A percentile compares a stretch with the other conserved stretches of the same genome.
Evolutionary conservation across 495 filamentous ascomycete genomes (phyloP).

Genomic region (Chaetomium cochliodes): DNA sequence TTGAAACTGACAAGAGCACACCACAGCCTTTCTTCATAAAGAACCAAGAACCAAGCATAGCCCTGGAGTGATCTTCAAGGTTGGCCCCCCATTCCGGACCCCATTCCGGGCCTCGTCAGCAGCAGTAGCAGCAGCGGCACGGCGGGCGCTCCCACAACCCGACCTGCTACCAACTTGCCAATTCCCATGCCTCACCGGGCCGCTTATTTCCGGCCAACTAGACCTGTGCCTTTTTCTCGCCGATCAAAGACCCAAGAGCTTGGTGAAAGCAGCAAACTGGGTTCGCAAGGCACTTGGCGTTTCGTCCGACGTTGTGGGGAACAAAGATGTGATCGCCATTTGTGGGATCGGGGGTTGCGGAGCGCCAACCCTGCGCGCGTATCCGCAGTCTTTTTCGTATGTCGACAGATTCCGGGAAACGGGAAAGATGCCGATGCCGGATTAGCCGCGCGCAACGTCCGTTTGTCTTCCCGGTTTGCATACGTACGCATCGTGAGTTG

Average conservation of each 20-base stretch:
- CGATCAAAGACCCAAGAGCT: not conserved
- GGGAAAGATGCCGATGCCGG: no score
- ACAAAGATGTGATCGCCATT: not conserved
- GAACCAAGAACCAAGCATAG: not conserved
- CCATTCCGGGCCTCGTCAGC: not conserved
- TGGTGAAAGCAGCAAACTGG: not conserved
- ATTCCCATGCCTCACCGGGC: not conserved
- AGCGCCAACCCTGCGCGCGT: no score
- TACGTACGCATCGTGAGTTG: no score
- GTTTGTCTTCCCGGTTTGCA: no score
- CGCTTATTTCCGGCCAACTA: slow-evolving; percentile 1
- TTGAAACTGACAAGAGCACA: not conserved
- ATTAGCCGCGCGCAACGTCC: no score
- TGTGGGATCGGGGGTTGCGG: no score
- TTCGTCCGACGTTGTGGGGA: not conserved
- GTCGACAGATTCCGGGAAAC: no score
- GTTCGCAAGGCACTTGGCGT: not conserved
- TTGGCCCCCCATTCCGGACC: not conserved
- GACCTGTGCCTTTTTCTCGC: not conserved
- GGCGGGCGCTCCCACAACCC: not conserved
- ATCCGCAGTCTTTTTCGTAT: no score
- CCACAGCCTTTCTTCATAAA: not conserved
- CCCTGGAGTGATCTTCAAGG: not conserved
- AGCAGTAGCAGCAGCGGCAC: not conserved
- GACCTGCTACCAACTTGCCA: slow-evolving; percentile 10